Evolutionary conservation across 1,139 yeast species (phyloP), one percentile per base, ranked within the genome.

Genomic region (Taphrina sp.): DNA sequence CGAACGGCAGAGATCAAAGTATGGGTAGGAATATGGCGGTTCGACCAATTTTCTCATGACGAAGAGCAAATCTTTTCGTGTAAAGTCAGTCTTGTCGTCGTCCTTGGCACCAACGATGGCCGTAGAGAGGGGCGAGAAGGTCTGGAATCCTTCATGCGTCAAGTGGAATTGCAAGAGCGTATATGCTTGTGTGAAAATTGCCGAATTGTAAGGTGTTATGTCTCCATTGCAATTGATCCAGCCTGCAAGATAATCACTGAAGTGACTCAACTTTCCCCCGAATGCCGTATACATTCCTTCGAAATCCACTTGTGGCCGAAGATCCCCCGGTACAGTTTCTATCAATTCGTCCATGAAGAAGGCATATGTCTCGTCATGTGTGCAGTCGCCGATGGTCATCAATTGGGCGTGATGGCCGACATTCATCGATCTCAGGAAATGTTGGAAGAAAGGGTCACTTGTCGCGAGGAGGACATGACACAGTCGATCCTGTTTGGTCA

Each of bases 361-460:
- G 12, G 37, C 45, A 26, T 49, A 49, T 2, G 54, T 42, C 7
- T 38, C 54, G 16, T 29, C 33, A 10, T 42, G 33, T 19, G 54
- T 29, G 14, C 46, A 42, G 24, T 49, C 54, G 16, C 46, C 54
- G 23, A 49, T 22, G 5, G 54, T 49, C 37, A 38, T 38, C 39
- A 49, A 28, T 16, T 41, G 46, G 2, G 46, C 36, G 17, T 49
- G 54, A n/a, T 49, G 54, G 8, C 54, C 54, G 14, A 49, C 54
- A 31, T 49, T 49, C 31, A 49, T 33, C 16, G 33, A 20, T 8
- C 54, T 33, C 14, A 49, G 24, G 24, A 49, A 49, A 41, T 49
- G 54, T 33, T 49, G 54, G 23, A 49, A 49, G 54, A 49, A 49
- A 4, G 54, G 39, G 24, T 49, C 54, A n/a, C 39, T 29, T 14